Conservation (phyloP, 176 grass and related monocot genomes). For the Carex cristatella region DNA sequence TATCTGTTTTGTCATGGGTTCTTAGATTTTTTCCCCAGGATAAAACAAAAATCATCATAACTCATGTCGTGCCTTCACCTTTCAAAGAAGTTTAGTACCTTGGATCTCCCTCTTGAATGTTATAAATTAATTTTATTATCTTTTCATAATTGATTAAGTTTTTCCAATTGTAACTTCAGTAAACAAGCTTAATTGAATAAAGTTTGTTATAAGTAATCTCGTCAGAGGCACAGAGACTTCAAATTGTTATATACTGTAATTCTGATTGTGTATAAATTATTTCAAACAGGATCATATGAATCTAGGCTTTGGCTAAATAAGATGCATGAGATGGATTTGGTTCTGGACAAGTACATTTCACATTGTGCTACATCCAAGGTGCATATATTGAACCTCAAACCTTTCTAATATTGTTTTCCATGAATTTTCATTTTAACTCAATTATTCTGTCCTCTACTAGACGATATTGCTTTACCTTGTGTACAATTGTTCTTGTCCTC, state of each 20-base stretch:
- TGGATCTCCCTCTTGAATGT: neutral
- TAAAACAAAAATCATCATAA: constrained; percentile 32
- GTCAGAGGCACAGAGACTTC: neutral
- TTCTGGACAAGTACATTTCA: neutral
- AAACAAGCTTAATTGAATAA: neutral
- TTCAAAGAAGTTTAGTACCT: constrained; percentile 20
- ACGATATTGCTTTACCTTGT: no score
- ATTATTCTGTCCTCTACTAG: no score
- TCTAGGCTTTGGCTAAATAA: constrained; percentile 17
- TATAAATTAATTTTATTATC: neutral
- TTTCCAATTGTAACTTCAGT: neutral
- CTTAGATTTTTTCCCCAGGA: constrained; percentile 28
- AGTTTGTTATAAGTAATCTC: neutral
- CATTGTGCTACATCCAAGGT: no score
- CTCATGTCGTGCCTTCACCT: constrained; percentile 48
- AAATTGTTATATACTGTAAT: neutral
- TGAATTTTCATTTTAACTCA: no score
- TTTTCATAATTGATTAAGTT: neutral
- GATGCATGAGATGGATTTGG: neutral
- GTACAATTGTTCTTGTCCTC: no score
- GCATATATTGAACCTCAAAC: no score
- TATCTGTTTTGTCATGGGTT: constrained; percentile 40
- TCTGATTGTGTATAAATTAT: neutral
- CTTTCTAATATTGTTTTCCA: no score
- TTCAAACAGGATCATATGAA: neutral